Conservation (phyloP, 768 basidiomycete species). For the Fibroporia radiculosa region DNA sequence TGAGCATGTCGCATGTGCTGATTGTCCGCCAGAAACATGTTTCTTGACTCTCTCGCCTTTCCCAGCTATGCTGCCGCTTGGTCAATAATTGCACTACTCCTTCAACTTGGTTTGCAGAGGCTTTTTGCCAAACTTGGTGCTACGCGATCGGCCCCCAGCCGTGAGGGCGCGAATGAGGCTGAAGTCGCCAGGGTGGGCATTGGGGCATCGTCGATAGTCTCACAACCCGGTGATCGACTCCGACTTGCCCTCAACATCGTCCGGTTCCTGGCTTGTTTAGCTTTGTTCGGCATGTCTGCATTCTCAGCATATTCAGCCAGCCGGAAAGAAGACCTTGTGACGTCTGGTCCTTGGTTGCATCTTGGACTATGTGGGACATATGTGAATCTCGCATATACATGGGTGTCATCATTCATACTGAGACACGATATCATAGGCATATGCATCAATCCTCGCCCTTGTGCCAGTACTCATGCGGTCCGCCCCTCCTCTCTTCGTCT, state of each 20-base stretch:
- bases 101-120: slow-evolving; percentile 7
- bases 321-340: slow-evolving; percentile 11
- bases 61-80: slow-evolving; percentile 5
- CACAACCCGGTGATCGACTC: slow-evolving; percentile 30
- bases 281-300: slow-evolving; percentile 43
- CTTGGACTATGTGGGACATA: slow-evolving; percentile 10
- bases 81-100: slow-evolving; percentile 5
- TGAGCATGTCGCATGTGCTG: too few species aligned
- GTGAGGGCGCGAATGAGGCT: neutral
- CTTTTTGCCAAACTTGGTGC: slow-evolving; percentile 2
- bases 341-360: slow-evolving; percentile 19
- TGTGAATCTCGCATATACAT: slow-evolving; percentile 5
- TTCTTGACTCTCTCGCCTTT: slow-evolving; percentile 6
- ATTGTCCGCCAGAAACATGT: too few species aligned
- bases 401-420: neutral
- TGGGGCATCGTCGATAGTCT: slow-evolving; percentile 2
- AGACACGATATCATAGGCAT: slow-evolving; percentile 8
- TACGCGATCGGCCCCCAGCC: neutral
- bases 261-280: slow-evolving; percentile 36
- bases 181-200: slow-evolving; percentile 1
- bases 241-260: slow-evolving; percentile 38
- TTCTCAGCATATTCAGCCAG: slow-evolving; percentile 31
- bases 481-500: slow-evolving; percentile 15
- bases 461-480: slow-evolving; percentile 10
- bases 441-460: slow-evolving; percentile 17